Percentiles rank a stretch among this genome's conserved stretches.
These are phyloP conservation scores for Picea sitchensis DNA, from an alignment of 75 land plant genomes.

Conservation along the genomic window DNA sequence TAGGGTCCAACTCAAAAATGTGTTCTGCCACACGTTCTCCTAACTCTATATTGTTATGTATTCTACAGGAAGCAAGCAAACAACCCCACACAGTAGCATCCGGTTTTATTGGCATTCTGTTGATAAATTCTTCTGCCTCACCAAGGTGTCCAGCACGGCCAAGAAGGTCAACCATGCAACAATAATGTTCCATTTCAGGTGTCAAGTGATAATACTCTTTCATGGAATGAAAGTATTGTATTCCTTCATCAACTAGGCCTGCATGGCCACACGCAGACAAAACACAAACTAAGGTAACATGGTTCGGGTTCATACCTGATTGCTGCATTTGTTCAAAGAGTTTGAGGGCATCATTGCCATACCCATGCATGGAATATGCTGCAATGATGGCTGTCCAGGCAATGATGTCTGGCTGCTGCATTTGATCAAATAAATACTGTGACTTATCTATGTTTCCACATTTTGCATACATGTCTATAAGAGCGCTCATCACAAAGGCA, in stretches of 20 bases:
- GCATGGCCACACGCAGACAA: slow-evolving; percentile 14
- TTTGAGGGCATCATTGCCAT: slow-evolving; percentile 9
- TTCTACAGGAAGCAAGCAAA: slow-evolving; percentile 23
- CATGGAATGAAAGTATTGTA: slow-evolving; percentile 10
- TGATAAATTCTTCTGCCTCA: slow-evolving; percentile 22
- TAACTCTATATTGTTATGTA: slow-evolving; percentile 22
- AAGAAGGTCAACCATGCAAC: slow-evolving; percentile 34
- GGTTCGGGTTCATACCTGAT: slow-evolving; percentile 8
- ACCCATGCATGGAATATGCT: slow-evolving; percentile 22
- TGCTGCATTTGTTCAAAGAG: slow-evolving; percentile 11
- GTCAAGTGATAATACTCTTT: slow-evolving; percentile 13
- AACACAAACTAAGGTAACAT: slow-evolving; percentile 10
- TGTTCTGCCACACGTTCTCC: slow-evolving; percentile 13
- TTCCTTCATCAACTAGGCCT: slow-evolving; percentile 18
- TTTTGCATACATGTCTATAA: slow-evolving; percentile 26
- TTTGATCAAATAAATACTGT: slow-evolving; percentile 9
- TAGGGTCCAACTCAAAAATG: slow-evolving; percentile 20
- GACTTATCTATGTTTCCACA: slow-evolving; percentile 16
- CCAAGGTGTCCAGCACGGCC: slow-evolving; percentile 34
- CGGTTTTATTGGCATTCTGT: slow-evolving; percentile 17
- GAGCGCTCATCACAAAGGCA: slow-evolving; percentile 8
- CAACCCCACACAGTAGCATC: slow-evolving; percentile 18
- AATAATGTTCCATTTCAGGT: slow-evolving; percentile 24
- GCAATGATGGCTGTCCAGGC: slow-evolving; percentile 17
- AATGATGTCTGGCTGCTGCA: slow-evolving; percentile 6